Evolutionary conservation across 495 filamentous ascomycete species (phyloP).

Genomic region (Neurospora sp.): DNA sequence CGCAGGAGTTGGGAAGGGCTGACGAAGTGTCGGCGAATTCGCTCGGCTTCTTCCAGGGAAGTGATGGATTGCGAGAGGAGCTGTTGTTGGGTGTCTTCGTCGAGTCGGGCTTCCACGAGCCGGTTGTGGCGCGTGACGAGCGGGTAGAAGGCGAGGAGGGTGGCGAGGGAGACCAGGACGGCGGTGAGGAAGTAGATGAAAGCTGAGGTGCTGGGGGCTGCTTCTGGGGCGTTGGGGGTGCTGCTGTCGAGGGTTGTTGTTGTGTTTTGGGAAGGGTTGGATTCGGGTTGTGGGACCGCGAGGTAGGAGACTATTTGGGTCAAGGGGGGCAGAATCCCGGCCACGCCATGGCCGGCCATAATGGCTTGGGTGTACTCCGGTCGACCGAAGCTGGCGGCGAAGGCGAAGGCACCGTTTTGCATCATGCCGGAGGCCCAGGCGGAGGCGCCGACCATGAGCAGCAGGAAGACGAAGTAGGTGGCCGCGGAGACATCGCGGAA

Average conservation of each 20-base stretch:
- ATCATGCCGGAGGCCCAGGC: constrained; percentile 73
- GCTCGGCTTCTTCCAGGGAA: constrained; percentile 37
- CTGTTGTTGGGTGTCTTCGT: constrained; percentile 11
- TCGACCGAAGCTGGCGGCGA: constrained; percentile 71
- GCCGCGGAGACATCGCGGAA: constrained; percentile 49
- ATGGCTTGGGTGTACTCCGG: constrained; percentile 89
- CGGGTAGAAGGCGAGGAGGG: constrained; percentile 48
- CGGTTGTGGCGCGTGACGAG: constrained; percentile 34
- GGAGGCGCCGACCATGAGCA: constrained; percentile 70
- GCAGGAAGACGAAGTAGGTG: constrained; percentile 68
- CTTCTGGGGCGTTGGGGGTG: neutral
- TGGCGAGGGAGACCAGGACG: constrained; percentile 48
- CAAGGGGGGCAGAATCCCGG: constrained; percentile 82
- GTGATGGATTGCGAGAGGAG: constrained; percentile 28
- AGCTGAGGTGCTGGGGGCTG: constrained; percentile 49
- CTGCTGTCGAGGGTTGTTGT: neutral
- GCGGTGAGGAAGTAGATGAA: constrained; percentile 90
- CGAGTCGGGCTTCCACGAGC: constrained; percentile 30
- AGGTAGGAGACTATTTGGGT: constrained; percentile 79
- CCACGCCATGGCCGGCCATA: constrained; percentile 90
- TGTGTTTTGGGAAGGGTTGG: constrained; percentile 5
- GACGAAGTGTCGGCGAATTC: constrained; percentile 45
- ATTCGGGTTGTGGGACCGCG: constrained; percentile 39
- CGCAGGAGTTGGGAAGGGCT: constrained; percentile 54
- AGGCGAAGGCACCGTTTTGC: constrained; percentile 93